Evolutionary conservation across 1,284 basidiomycete genomes (phyloP).

Genomic region (Phenoliferia sp.): DNA sequence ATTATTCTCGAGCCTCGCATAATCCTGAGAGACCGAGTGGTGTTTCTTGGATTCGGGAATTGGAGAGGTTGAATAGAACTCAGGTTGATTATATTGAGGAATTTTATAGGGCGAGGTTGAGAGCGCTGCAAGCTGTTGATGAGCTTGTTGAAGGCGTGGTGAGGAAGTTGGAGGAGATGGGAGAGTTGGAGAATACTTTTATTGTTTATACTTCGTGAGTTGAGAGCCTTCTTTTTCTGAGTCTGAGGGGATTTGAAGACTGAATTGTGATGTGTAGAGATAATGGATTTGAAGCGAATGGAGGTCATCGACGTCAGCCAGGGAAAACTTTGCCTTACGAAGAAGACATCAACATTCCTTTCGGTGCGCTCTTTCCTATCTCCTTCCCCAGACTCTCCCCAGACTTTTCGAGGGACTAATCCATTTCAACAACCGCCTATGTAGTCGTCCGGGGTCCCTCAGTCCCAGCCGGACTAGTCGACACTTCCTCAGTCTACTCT

Average conservation of each 20-base stretch:
- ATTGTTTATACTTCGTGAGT: conserved; percentile 37
- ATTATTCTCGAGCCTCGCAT: conserved; percentile 24
- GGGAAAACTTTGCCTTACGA: conserved; percentile 41
- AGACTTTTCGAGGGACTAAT: no score
- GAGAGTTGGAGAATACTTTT: conserved; percentile 39
- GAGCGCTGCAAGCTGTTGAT: conserved; percentile 38
- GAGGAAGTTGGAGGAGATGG: conserved; percentile 34
- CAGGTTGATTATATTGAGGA: conserved; percentile 41
- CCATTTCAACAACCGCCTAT: no score
- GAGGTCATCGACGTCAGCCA: conserved; percentile 39
- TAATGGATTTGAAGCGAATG: conserved; percentile 39
- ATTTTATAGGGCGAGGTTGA: conserved; percentile 38
- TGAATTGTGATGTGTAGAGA: conserved; percentile 24
- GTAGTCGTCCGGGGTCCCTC: conserved; percentile 38
- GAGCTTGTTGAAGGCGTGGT: conserved; percentile 39
- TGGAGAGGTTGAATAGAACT: conserved; percentile 37
- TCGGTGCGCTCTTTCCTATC: no score
- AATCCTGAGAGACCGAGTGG: conserved; percentile 37
- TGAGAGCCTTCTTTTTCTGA: conserved; percentile 8
- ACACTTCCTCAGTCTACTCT: conserved; percentile 32
- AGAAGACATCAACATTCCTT: conserved; percentile 35
- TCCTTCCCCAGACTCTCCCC: no score
- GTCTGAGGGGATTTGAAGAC: neutral
- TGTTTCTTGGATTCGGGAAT: conserved; percentile 37
- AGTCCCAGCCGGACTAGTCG: conserved; percentile 27